Evolutionary conservation across 2,329 filamentous ascomycete genomes (phyloP).

Genomic region (Pseudogymnoascus sp.): DNA sequence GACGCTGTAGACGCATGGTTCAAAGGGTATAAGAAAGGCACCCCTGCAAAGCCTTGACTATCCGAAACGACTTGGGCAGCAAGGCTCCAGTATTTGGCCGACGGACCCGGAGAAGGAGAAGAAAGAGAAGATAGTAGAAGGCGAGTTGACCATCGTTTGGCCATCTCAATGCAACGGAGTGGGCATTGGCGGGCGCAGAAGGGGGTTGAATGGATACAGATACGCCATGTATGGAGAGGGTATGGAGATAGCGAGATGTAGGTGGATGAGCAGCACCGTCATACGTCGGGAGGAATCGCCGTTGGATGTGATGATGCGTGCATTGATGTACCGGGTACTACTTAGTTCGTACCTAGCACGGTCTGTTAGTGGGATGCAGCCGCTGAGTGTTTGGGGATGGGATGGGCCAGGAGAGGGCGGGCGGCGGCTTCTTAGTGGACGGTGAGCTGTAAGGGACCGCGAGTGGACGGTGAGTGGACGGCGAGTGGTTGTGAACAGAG

Average conservation of each 20-base stretch:
- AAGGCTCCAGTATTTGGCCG: background rate
- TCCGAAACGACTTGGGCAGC: background rate
- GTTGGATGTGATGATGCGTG: background rate
- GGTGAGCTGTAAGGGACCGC: background rate
- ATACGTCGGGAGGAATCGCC: background rate
- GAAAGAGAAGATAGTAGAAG: background rate
- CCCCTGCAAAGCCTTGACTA: background rate
- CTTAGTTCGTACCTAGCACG: background rate
- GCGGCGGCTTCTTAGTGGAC: background rate
- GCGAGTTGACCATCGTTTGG: background rate
- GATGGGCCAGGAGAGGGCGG: background rate
- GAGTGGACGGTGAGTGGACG: background rate
- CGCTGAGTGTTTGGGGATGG: background rate
- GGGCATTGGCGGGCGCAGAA: background rate
- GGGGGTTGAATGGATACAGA: background rate
- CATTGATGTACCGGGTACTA: background rate
- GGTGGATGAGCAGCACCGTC: background rate
- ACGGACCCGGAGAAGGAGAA: background rate
- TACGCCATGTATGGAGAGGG: background rate
- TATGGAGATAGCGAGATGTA: background rate
- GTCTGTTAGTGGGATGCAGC: background rate
- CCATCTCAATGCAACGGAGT: background rate
- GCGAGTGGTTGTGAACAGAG: background rate
- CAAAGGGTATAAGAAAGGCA: background rate
- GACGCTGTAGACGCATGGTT: no score